Conservation (phyloP, 495 filamentous ascomycete species). For the Xylaria longipes region DNA sequence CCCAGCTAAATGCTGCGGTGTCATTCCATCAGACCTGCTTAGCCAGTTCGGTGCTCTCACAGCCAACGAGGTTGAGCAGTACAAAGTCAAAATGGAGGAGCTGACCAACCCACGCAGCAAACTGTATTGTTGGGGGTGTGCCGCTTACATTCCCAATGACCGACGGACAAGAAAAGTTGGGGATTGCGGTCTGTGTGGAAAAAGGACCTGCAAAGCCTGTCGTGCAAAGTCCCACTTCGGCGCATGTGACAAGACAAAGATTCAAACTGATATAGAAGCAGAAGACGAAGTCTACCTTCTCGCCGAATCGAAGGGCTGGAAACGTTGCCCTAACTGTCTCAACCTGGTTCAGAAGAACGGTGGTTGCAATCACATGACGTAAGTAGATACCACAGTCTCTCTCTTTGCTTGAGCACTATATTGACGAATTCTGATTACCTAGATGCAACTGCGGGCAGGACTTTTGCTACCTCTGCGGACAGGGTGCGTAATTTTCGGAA, state of each 20-base stretch:
- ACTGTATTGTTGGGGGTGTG: slow-evolving; percentile 24
- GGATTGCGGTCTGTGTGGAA: slow-evolving; percentile 1
- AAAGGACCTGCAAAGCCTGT: slow-evolving; percentile 24
- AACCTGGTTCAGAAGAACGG: slow-evolving; percentile 13
- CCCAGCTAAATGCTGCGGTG: slow-evolving; percentile 23
- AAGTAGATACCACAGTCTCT: background rate
- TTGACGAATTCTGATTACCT: background rate
- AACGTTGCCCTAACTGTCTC: slow-evolving; percentile 25
- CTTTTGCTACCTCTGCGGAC: slow-evolving; percentile 20
- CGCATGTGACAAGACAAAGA: background rate
- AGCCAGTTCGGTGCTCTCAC: background rate
- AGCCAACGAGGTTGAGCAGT: background rate
- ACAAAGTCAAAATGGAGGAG: slow-evolving; percentile 16
- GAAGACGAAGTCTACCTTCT: background rate
- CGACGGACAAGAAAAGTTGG: slow-evolving; percentile 1
- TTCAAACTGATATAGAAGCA: background rate
- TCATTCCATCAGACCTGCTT: background rate
- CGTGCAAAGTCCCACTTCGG: slow-evolving; percentile 19
- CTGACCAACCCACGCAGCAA: background rate
- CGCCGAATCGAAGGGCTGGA: slow-evolving; percentile 18
- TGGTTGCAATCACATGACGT: slow-evolving; percentile 22
- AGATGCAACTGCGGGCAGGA: slow-evolving; percentile 4
- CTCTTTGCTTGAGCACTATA: background rate
- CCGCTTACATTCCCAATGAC: background rate
- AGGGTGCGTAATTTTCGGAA: no score